Percentiles rank a stretch among this genome's conserved stretches.
These are phyloP conservation scores for Phaeoacremonium minimum DNA, from an alignment of 2,329 filamentous ascomycete species.

Conservation along the genomic window DNA sequence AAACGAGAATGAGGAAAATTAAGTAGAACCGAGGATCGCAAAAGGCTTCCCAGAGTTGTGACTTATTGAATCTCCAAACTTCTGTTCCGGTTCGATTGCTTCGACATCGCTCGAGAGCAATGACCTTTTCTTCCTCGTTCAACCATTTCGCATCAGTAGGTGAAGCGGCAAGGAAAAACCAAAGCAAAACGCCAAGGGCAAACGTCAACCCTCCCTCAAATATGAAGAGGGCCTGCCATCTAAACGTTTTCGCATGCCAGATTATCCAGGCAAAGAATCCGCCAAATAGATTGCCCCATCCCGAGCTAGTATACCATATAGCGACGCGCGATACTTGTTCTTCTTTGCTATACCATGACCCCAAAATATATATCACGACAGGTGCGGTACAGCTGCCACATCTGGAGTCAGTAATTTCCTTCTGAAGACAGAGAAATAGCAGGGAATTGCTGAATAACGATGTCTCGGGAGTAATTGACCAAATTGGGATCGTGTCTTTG, in stretches of 20 bases:
- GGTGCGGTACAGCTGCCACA: slow-evolving; percentile 4
- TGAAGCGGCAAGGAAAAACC: slow-evolving; percentile 53
- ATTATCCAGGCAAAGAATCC: slow-evolving; percentile 5
- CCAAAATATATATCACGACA: slow-evolving; percentile 1
- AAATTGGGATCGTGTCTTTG: no score
- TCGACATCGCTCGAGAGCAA: slow-evolving; percentile 50
- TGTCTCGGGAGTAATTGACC: no score
- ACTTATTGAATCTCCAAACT: slow-evolving; percentile 49
- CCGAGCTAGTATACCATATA: slow-evolving; percentile 3
- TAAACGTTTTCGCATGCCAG: neutral
- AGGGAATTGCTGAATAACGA: no score
- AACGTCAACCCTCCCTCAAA: slow-evolving; percentile 4
- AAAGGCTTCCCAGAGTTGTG: slow-evolving; percentile 52
- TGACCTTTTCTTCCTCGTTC: slow-evolving; percentile 40
- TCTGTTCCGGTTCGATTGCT: slow-evolving; percentile 57
- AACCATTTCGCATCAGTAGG: slow-evolving; percentile 51
- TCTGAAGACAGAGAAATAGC: no score
- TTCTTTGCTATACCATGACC: slow-evolving; percentile 2
- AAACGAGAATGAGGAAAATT: slow-evolving; percentile 16
- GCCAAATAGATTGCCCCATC: neutral
- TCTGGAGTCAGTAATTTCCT: no score
- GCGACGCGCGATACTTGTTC: slow-evolving; percentile 2
- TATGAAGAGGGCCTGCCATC: slow-evolving; percentile 2
- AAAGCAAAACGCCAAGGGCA: slow-evolving; percentile 7
- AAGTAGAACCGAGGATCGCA: slow-evolving; percentile 27